Base-by-base conservation (phyloP, 176 grass and related monocot genomes). In the Rhynchospora breviuscula region DNA sequence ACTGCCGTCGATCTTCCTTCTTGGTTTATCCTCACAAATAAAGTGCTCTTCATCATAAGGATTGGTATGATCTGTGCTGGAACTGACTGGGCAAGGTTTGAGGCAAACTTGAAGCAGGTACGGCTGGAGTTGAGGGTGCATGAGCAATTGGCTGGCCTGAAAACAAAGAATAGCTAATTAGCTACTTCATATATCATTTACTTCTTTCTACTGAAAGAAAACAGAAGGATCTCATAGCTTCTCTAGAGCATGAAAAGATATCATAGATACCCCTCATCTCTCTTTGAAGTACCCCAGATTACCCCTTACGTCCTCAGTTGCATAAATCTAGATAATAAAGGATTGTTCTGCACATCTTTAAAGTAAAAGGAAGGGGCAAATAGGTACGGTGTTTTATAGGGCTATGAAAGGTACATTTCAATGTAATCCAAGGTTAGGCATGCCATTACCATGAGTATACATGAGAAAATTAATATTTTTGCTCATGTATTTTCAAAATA, bases 91-190 rank as follows among this genome's bases (percentile, higher is more conserved):
- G 65, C 76, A 91, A 2, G 59, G 85, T 84, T 91, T 98, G 21
- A 85, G 79, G 80, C 88, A 88, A 53, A 92, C 75, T 89, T 91
- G 75, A 8, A 91, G 75, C 59, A 98, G 86, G 58, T 91, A 98
- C 3, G 84, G 84, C 59, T 94, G 90, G 84, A 98, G 92, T 25
- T 94, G 87, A 9, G 88, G 90, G 84, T 98, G 90, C 33, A 87
- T 93, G 63, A 98, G 92, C 54, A 98, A 74, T 87, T 95, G 87
- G 22, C 87, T 86, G 76, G 95, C 95, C 95, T 98, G 86, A 47
- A 88, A 83, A 75, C 52, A 45, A 84, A 3, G 43, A 80, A 21
- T 29, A 70, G 9, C 0, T 23, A 76, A 80, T 18, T 29, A 70
- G 9, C 0, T 23, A 76, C 48, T 54, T 75, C 2, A n/a, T 49